A percentile compares a stretch with the other conserved stretches of the same genome.
Evolutionary conservation across 169 alveolate species (phyloP).

Genomic region (Eimeria acervulina): DNA sequence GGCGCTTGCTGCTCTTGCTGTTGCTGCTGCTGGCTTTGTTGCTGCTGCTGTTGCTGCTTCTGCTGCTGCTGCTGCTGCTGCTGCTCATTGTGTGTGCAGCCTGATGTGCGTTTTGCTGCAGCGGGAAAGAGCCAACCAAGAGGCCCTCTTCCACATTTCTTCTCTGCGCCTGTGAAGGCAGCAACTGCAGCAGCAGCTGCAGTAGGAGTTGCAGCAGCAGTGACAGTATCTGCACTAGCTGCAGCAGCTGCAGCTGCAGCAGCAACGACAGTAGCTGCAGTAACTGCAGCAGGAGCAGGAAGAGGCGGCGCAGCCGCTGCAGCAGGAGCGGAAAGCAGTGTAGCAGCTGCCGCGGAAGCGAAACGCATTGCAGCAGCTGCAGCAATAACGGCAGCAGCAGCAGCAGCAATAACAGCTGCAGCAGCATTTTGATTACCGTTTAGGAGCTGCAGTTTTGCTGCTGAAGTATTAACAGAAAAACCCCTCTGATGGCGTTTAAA

Average conservation of each 20-base stretch:
- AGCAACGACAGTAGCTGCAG: neutral
- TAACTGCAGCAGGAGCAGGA: too few species aligned
- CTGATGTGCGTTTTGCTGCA: too few species aligned
- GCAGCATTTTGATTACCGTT: conserved; percentile 94
- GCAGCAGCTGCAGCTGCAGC: neutral
- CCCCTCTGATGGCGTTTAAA: too few species aligned
- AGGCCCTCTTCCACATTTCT: too few species aligned
- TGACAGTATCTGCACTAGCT: neutral
- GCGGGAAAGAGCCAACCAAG: too few species aligned
- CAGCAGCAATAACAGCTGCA: neutral
- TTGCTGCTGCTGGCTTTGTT: neutral
- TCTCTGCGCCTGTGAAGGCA: too few species aligned
- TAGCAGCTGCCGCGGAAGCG: neutral
- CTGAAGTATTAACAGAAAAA: too few species aligned
- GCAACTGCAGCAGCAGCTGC: conserved; percentile 6
- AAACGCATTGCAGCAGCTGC: neutral
- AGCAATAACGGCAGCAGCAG: conserved; percentile 13
- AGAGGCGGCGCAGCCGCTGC: too few species aligned
- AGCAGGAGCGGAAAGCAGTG: too few species aligned
- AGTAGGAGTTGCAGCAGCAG: neutral
- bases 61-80: too few species aligned
- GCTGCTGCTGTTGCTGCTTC: too few species aligned
- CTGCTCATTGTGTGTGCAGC: too few species aligned
- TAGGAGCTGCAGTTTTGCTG: conserved; percentile 99
- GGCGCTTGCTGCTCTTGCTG: neutral